Base-by-base conservation (phyloP, 2,329 filamentous ascomycete genomes). In the Fusarium guadeloupense region DNA sequence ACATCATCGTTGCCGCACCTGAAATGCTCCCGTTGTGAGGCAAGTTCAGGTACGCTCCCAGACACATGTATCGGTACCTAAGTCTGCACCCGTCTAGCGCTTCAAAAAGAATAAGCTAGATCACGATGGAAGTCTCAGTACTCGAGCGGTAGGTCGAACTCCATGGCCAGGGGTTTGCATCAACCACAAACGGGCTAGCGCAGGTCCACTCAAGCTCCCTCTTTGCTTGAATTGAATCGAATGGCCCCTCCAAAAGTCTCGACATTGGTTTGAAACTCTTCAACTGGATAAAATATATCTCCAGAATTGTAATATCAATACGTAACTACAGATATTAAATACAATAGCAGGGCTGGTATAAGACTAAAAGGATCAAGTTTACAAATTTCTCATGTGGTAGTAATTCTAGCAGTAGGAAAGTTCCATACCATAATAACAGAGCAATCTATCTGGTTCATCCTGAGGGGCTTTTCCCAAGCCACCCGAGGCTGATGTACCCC, bases 121-220 rank as follows among this genome's bases (percentile, higher is more conserved):
- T 53, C 23, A n/a, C 23, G 21, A 37, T 38, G 30, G 26, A 64
- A 54, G 67, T 69, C 54, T 23, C 48, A 25, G 47, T 69, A 69
- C 67, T 45, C 59, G 38, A 46, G 49, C 37, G 41, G 48, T 40
- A 47, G 54, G 51, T 63, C 63, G 60, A 62, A 51, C 57, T 56
- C 54, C 48, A 66, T 9, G 19, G 55, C 51, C 46, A 62, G 48
- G 53, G 44, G 59, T 41, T 35, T 63, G 41, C 39, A 46, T 48
- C 63, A 66, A 43, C 59, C 55, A 41, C 52, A 48, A 64, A 44
- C 38, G 45, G 25, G n/a, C 40, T 54, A 59, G 63, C 41, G 25
- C 13, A 25, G 45, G 44, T 54, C 69, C 69, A 71, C 69, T 50
- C 58, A 58, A 71, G 69, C 68, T 71, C 59, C 67, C 59, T 66